Percentiles rank a stretch among this genome's conserved stretches.
Evolutionary conservation across 2,329 filamentous ascomycete genomes (phyloP).

Genomic region (Stemphylium vesicarium): DNA sequence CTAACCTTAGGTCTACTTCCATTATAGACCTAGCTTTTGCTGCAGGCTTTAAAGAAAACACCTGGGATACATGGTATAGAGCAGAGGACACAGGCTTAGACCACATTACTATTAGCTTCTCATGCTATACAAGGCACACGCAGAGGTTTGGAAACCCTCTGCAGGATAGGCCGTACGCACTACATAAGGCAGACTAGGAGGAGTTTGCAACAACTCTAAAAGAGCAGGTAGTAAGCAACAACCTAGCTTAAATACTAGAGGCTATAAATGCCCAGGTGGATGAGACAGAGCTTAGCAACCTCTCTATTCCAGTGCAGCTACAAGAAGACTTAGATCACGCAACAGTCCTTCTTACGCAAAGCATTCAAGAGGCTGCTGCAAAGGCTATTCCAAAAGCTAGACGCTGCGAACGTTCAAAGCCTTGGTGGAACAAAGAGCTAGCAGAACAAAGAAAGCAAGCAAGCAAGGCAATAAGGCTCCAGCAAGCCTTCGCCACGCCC

Average conservation of each 20-base stretch:
- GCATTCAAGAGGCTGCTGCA: neutral
- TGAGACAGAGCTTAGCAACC: neutral
- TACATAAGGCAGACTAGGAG: neutral
- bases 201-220: neutral
- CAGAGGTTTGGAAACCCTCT: neutral
- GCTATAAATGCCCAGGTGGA: neutral
- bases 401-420: neutral
- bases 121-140: neutral
- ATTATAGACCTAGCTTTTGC: neutral
- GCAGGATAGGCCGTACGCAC: neutral
- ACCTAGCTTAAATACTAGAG: neutral
- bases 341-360: neutral
- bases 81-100: neutral
- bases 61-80: neutral
- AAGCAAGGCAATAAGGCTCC: neutral
- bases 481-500: neutral
- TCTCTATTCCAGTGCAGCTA: neutral
- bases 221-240: neutral
- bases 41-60: neutral
- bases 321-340: neutral
- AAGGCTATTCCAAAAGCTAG: neutral
- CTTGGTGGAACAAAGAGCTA: neutral
- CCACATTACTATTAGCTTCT: neutral
- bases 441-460: neutral
- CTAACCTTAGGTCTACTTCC: neutral